Percentiles rank a stretch among this genome's conserved stretches.
Conservation (phyloP, 257 asterid species). For the Scutellaria galericulata region DNA sequence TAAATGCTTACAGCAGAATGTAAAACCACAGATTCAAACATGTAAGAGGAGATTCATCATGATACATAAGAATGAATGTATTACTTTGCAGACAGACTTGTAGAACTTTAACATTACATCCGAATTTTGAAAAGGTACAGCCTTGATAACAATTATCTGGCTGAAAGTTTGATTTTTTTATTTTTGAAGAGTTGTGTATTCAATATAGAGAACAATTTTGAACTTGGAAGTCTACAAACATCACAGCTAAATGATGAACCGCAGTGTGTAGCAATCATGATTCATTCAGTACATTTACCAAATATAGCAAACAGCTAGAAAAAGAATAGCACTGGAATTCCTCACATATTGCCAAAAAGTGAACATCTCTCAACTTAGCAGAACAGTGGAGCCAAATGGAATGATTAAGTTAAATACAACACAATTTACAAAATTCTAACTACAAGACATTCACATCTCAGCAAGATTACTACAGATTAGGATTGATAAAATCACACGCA, state of each 20-base stretch:
- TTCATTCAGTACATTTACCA: not conserved
- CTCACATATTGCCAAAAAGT: not conserved
- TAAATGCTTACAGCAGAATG: not conserved
- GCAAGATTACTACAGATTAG: not conserved
- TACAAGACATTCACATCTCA: not conserved
- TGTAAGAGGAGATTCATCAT: constrained; percentile 2
- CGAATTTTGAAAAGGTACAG: not conserved
- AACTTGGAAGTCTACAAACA: constrained; percentile 7
- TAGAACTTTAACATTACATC: not conserved
- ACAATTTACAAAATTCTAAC: not conserved
- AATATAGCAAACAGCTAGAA: constrained; percentile 1
- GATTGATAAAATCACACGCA: not conserved
- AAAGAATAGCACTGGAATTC: not conserved
- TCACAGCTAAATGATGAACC: not conserved
- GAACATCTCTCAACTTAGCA: not conserved
- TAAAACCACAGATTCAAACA: constrained; percentile 20
- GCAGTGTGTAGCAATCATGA: constrained; percentile 6
- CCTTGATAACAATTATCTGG: no score
- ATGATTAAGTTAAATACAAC: not conserved
- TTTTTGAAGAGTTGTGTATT: no score
- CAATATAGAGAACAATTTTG: not conserved
- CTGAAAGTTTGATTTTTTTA: no score
- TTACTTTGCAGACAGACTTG: not conserved
- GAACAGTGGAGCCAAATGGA: not conserved
- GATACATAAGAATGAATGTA: not conserved